Conservation (phyloP, 1,284 basidiomycete species). For the Xanthoconium separans region DNA sequence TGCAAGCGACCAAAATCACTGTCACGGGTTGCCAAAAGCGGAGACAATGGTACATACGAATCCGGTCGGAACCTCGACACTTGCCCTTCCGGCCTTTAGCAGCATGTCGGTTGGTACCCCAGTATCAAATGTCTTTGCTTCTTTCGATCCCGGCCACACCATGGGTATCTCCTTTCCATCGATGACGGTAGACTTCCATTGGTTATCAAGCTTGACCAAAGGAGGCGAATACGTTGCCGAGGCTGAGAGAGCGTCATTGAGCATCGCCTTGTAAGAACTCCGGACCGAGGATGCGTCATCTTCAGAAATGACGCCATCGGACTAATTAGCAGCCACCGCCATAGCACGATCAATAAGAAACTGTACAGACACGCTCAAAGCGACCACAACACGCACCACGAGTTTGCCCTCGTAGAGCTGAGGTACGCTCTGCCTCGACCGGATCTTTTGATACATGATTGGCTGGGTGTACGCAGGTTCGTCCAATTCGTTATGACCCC, state of each 20-base stretch:
- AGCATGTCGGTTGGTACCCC: constrained; percentile 59
- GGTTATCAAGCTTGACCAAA: constrained; percentile 55
- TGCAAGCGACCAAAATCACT: constrained; percentile 23
- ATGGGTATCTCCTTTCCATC: constrained; percentile 37
- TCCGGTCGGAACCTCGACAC: constrained; percentile 68
- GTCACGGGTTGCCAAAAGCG: neutral
- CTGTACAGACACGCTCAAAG: neutral
- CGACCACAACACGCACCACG: constrained; percentile 47
- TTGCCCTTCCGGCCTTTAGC: constrained; percentile 61
- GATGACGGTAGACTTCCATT: constrained; percentile 49
- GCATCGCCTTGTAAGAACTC: constrained; percentile 53
- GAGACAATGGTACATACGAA: constrained; percentile 55
- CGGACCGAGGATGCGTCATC: constrained; percentile 53
- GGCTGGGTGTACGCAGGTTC: constrained; percentile 90
- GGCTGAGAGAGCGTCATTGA: constrained; percentile 58
- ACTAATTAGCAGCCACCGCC: constrained; percentile 38
- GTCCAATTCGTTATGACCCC: constrained; percentile 90
- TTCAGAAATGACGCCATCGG: constrained; percentile 53
- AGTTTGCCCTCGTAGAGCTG: constrained; percentile 79
- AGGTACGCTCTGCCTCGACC: constrained; percentile 74
- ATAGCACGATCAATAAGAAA: neutral
- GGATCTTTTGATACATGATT: constrained; percentile 85
- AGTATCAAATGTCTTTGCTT: constrained; percentile 64
- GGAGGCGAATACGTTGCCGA: constrained; percentile 50
- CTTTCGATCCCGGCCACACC: constrained; percentile 65